Evolutionary conservation across 805 yeast species (phyloP), one percentile per base, ranked within the genome.

Genomic region (Kurtzmaniella cleridarum): DNA sequence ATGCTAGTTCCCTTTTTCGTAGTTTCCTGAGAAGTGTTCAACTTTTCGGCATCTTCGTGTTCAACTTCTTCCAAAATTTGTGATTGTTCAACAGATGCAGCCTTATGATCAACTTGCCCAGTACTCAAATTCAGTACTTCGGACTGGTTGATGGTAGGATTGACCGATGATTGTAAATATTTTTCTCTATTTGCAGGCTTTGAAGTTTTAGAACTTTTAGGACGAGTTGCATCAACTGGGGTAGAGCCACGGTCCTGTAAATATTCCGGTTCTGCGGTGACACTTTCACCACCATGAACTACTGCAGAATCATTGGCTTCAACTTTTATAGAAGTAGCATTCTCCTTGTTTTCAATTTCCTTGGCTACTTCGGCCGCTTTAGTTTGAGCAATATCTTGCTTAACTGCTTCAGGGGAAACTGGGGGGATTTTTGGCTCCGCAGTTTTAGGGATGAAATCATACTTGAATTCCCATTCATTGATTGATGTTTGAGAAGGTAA

Each of bases 391-490:
- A 66, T 61, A 35, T 76, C 79, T 44, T 71, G 70, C 34, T 71
- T 66, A 27, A 75, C 66, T 2, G 77, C 69, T 38, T 76, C 75
- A 32, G 69, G 69, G 42, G 69, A 62, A 41, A 68, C 56, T 8
- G 73, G 72, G 7, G 74, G 74, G 24, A 67, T 59, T 46, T 67
- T 68, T 13, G 72, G 71, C 36, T 60, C 59, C 2, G 63, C 39
- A 10, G 57, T 60, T 42, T 62, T 64, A 12, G 74, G 74, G 35
- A 68, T 57, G 46, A 64, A 69, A 49, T 69, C 74, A 47, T 69
- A 69, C 46, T 64, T 66, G 58, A 65, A 69, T 59, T 74, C 68
- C 78, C 79, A 65, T 53, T 74, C 66, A 50, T 66, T 55, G 53
- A 74, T 55, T 36, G 71, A 62, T 27, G 72, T 56, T 50, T 64